Evolutionary conservation across 306 rosid genomes (phyloP).

Genomic region (Acacia crassicarpa): DNA sequence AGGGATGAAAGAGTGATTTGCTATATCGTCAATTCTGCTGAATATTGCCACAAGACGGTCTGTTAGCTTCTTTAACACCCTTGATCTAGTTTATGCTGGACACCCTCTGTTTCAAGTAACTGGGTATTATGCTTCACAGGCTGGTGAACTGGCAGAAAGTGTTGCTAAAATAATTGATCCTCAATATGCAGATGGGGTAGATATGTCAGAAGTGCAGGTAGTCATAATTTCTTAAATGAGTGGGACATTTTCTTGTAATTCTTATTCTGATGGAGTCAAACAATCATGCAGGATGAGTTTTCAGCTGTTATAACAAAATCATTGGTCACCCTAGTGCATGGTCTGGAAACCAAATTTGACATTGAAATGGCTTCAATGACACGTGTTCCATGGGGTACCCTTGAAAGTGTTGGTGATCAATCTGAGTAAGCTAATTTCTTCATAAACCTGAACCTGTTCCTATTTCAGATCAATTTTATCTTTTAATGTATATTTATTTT

Average conservation of each 20-base stretch:
- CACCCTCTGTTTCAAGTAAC: slow-evolving; percentile 33
- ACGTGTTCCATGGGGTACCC: slow-evolving; percentile 89
- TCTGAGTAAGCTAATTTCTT: slow-evolving; percentile 72
- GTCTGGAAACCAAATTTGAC: slow-evolving; percentile 95
- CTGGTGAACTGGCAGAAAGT: slow-evolving; percentile 97
- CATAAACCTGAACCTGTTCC: slow-evolving; percentile 11
- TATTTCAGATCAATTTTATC: slow-evolving; percentile 15
- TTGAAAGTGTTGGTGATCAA: slow-evolving; percentile 98
- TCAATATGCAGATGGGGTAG: slow-evolving; percentile 74
- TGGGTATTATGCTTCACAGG: slow-evolving; percentile 50
- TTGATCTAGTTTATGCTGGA: slow-evolving; percentile 27
- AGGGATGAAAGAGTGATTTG: slow-evolving; percentile 97
- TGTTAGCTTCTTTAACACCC: slow-evolving; percentile 48
- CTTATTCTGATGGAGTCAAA: slow-evolving; percentile 31
- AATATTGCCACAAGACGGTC: slow-evolving; percentile 92
- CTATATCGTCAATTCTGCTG: slow-evolving; percentile 95
- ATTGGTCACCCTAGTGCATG: slow-evolving; percentile 88
- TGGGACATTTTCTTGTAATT: slow-evolving; percentile 2
- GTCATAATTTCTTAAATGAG: slow-evolving; percentile 22
- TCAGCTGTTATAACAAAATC: slow-evolving; percentile 93
- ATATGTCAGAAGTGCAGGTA: slow-evolving; percentile 99
- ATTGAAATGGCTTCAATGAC: slow-evolving; percentile 97
- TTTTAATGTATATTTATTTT: slow-evolving; percentile 35
- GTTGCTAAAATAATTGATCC: slow-evolving; percentile 85
- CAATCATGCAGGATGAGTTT: slow-evolving; percentile 83